Conservation (phyloP, 441 rosid species). For the Jatropha podagrica region DNA sequence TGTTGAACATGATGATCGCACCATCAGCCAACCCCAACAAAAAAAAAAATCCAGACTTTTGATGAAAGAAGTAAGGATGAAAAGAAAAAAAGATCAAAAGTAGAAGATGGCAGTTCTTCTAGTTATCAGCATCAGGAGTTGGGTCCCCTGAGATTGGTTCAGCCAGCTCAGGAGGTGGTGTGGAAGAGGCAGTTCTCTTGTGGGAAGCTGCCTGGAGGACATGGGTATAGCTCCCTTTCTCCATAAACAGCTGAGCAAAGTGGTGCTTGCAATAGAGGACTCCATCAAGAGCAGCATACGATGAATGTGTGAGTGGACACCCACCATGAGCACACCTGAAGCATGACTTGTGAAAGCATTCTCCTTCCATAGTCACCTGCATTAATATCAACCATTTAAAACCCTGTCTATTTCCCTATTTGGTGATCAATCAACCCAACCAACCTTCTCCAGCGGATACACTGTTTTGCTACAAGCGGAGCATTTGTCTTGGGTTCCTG, state of each 20-base stretch:
- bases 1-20: constrained; percentile 2
- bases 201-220: constrained; percentile 74
- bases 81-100: neutral
- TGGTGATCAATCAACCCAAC: neutral
- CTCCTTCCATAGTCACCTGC: constrained; percentile 95
- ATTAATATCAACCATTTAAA: neutral
- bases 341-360: constrained; percentile 90
- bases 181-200: constrained; percentile 52
- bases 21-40: neutral
- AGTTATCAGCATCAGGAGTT: constrained; percentile 6
- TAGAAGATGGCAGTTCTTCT: neutral
- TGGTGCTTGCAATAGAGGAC: constrained; percentile 96
- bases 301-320: constrained; percentile 86
- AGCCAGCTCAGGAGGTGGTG: constrained; percentile 50
- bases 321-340: constrained; percentile 97
- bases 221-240: constrained; percentile 88
- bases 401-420: no score
- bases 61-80: neutral
- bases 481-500: constrained; percentile 97
- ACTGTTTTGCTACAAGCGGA: constrained; percentile 85
- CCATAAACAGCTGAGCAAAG: constrained; percentile 90
- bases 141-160: constrained; percentile 16
- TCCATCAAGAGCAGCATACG: constrained; percentile 83
- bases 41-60: neutral
- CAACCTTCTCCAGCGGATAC: constrained; percentile 92